Conservation (phyloP, 768 basidiomycete genomes). For the Leucosporidium scottii region DNA sequence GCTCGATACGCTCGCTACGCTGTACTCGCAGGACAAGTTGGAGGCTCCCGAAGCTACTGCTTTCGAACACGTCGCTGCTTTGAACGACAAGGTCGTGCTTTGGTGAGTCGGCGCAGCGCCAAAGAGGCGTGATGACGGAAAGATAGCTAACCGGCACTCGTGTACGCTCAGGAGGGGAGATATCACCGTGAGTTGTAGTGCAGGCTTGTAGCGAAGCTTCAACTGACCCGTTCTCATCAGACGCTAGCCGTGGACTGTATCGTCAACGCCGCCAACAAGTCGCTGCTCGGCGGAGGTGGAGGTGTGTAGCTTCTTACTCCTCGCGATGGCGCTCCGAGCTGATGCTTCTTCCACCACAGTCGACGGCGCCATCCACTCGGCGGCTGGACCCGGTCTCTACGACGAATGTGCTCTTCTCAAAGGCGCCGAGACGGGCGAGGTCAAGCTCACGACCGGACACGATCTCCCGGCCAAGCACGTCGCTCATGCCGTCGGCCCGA, state of each 20-base stretch:
- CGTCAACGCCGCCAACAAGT: slow-evolving; percentile 33
- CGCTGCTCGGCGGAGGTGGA: slow-evolving; percentile 24
- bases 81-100: slow-evolving; percentile 21
- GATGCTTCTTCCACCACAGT: neutral
- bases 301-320: neutral
- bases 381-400: slow-evolving; percentile 14
- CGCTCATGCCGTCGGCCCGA: slow-evolving; percentile 28
- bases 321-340: too few species aligned
- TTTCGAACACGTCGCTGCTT: too few species aligned
- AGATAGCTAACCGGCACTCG: neutral
- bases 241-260: slow-evolving; percentile 27
- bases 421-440: slow-evolving; percentile 27
- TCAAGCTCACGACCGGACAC: slow-evolving; percentile 24
- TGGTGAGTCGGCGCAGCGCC: slow-evolving; percentile 3
- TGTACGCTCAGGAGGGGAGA: slow-evolving; percentile 18
- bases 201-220: neutral
- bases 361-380: slow-evolving; percentile 31
- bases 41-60: too few species aligned
- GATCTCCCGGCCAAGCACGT: slow-evolving; percentile 7
- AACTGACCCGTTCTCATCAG: neutral
- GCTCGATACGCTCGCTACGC: too few species aligned
- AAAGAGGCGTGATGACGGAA: too few species aligned
- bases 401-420: slow-evolving; percentile 15
- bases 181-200: slow-evolving; percentile 10
- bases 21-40: too few species aligned